phyloP scores from a whole-genome alignment of 176 grass and related monocot species.

The Oryza meyeriana region DNA sequence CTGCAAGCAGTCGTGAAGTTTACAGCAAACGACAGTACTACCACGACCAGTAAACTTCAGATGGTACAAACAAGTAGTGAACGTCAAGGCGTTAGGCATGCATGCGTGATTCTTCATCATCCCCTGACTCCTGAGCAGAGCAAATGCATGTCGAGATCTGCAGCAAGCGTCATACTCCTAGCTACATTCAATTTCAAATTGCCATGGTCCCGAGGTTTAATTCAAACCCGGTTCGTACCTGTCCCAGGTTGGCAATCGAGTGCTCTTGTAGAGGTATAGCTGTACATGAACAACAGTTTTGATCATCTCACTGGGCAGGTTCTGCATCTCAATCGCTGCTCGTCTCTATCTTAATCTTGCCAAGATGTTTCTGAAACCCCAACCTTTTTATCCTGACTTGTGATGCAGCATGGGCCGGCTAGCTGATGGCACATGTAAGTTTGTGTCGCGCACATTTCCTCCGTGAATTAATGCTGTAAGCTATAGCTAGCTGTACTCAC shows the following conservation, averaged over 20 bases:
- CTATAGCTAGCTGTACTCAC: background rate
- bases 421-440: background rate
- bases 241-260: background rate
- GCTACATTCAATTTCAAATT: background rate
- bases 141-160: background rate
- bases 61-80: background rate
- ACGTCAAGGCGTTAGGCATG: background rate
- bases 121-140: background rate
- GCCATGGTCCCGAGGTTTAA: background rate
- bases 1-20: background rate
- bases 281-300: background rate
- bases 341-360: background rate
- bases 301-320: background rate
- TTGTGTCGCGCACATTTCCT: background rate
- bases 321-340: background rate
- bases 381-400: background rate
- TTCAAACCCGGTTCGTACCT: background rate
- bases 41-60: background rate
- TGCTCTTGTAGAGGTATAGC: background rate
- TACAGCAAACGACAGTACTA: background rate
- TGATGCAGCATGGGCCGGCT: background rate
- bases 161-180: background rate
- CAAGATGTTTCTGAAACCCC: background rate
- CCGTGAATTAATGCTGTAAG: conserved; percentile 22
- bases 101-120: background rate